These are phyloP conservation scores for Aspergillus taichungensis DNA, from an alignment of 495 filamentous ascomycete genomes.

Conservation along the genomic window DNA sequence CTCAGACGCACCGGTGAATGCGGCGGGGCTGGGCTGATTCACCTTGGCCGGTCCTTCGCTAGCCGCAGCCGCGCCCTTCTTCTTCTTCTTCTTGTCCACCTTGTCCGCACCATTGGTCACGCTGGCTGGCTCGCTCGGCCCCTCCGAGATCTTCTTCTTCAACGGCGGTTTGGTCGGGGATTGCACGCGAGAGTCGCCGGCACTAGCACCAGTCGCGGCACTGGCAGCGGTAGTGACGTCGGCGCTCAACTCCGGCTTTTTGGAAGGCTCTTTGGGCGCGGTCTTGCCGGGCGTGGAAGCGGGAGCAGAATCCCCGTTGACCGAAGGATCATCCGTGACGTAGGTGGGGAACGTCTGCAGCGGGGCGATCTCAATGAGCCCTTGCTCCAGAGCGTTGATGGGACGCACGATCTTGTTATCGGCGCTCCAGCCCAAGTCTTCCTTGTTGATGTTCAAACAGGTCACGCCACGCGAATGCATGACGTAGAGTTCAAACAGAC, in stretches of 20 bases:
- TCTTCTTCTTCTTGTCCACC: conserved; percentile 51
- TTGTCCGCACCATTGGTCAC: conserved; percentile 36
- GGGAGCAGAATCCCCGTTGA: conserved; percentile 39
- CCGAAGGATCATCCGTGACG: conserved; percentile 38
- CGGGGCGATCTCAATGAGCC: conserved; percentile 44
- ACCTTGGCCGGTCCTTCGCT: conserved; percentile 25
- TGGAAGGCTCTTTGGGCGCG: conserved; percentile 25
- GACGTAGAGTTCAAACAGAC: conserved; percentile 86
- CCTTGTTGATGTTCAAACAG: conserved; percentile 70
- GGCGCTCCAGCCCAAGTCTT: conserved; percentile 79
- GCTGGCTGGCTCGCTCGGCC: conserved; percentile 23
- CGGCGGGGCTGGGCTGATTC: conserved; percentile 15
- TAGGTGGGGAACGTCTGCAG: conserved; percentile 38
- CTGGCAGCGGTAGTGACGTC: conserved; percentile 23
- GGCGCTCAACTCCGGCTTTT: conserved; percentile 27
- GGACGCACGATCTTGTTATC: conserved; percentile 76
- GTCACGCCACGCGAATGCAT: conserved; percentile 96
- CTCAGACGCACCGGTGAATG: conserved; percentile 10
- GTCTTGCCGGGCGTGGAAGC: conserved; percentile 21
- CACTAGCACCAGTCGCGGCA: conserved; percentile 20
- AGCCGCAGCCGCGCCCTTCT: conserved; percentile 38
- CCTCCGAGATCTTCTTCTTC: conserved; percentile 36
- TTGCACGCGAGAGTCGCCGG: conserved; percentile 25
- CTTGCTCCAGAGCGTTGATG: conserved; percentile 63
- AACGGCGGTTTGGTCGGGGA: conserved; percentile 34